Evolutionary conservation across 352 stramenopile species (phyloP), one percentile per base, ranked within the genome.

Genomic region (Hyaloperonospora brassicae): DNA sequence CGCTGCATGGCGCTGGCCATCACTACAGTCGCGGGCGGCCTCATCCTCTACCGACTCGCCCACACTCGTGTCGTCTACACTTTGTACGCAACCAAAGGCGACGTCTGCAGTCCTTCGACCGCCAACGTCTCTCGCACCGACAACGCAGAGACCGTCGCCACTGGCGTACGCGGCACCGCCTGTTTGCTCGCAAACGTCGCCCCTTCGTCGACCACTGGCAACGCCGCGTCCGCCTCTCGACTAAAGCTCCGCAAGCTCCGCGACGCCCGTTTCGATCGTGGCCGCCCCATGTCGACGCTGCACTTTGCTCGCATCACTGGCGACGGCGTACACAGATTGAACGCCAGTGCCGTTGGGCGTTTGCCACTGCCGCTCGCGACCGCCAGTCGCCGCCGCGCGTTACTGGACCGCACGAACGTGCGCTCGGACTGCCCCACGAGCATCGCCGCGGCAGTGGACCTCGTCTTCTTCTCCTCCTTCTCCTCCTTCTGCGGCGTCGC

Each of bases 281-380:
- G 83, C 2, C 70, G 71, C 1, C 83, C 83, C 69, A 93, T 86
- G 25, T 89, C 77, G 25, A 89, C 79, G 6, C 70, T 89, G 59
- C 64, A 86, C 36, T 86, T 85, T 23, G 91, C 59, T 48, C 87
- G 88, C 60, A 86, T 80, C 50, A 89, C 77, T 0, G 83, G 83
- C 25, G 83, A 93, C 50, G 83, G 83, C 17, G 83, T 93, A 44
- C 77, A 91, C 35, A 89, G 63, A 40, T 68, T 79, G 39, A 87
- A 87, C 13, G 68, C 65, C 41, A 74, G 72, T 34, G 58, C 72
- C 38, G 56, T 52, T 17, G 68, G 56, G 58, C 55, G 35, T 25
- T 27, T 50, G 31, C 51, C 35, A 57, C 52, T 62, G 24, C 48
- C 39, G 40, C 52, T 30, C 11, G 52, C 48, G 25, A 52, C 22